Percentiles rank a stretch among this genome's conserved stretches.
Evolutionary conservation across 257 asterid species (phyloP).

Genomic region (Salvia rosmarinus): DNA sequence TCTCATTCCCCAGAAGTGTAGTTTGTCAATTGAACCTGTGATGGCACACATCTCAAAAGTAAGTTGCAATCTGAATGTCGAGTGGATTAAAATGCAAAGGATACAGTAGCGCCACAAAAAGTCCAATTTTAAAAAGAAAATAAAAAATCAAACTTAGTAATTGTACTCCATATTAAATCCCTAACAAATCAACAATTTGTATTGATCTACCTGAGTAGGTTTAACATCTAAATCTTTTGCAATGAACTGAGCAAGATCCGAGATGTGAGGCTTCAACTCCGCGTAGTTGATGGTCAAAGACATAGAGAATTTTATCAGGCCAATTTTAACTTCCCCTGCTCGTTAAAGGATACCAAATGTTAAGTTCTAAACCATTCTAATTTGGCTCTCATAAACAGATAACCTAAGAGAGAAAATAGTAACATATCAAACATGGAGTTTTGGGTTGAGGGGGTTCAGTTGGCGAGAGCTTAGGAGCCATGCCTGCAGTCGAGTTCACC

Average conservation of each 20-base stretch:
- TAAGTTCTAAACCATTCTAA: not conserved
- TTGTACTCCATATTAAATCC: constrained; percentile 5
- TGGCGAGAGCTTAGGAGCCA: constrained; percentile 65
- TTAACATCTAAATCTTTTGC: constrained; percentile 64
- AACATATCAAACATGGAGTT: constrained; percentile 53
- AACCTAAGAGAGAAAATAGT: constrained; percentile 20
- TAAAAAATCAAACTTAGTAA: constrained; percentile 15
- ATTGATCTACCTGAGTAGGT: constrained; percentile 72
- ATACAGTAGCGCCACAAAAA: constrained; percentile 20
- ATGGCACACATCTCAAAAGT: constrained; percentile 34
- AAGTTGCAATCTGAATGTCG: constrained; percentile 29
- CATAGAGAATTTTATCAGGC: constrained; percentile 69
- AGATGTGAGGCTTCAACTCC: constrained; percentile 73
- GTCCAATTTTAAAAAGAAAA: not conserved
- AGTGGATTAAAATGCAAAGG: constrained; percentile 26
- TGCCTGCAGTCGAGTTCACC: constrained; percentile 45
- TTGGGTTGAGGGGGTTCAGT: constrained; percentile 48
- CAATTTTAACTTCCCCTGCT: constrained; percentile 69
- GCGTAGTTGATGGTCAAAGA: constrained; percentile 59
- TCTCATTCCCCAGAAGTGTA: constrained; percentile 59
- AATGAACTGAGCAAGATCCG: constrained; percentile 63
- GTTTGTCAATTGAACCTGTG: constrained; percentile 75
- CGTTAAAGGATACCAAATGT: constrained; percentile 29
- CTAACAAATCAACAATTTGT: constrained; percentile 21
- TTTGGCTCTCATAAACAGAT: constrained; percentile 21